Evolutionary conservation across 306 rosid species (phyloP), one percentile per base, ranked within the genome.

Genomic region (Prunus mume): DNA sequence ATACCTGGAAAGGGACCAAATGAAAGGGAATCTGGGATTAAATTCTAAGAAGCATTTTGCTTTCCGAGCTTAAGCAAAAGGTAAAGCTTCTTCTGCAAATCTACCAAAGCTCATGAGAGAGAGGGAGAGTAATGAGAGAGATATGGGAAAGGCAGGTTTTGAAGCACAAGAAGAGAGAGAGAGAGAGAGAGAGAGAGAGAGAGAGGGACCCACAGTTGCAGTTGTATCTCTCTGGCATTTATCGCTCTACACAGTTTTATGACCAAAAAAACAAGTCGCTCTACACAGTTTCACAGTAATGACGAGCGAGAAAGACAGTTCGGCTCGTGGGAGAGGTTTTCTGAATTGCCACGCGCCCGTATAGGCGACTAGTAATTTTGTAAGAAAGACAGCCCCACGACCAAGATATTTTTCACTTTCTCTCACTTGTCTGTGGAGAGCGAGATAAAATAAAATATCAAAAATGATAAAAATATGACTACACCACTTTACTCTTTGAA

Each of bases 1-100:
- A 81, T 87, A 83, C 89, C 93, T 79, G 81, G 84, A 86, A 72
- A 85, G 83, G 83, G 85, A 86, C 88, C 83, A 45, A 76, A 84
- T 74, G 84, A 89, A 79, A 92, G 84, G 78, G 87, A 90, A 85
- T 71, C 89, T 71, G 82, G 76, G 79, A 81, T 81, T 82, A 69
- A 81, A 81, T 86, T 76, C 78, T 54, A 82, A 78, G 87, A 79
- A 82, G 88, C 72, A 78, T 49, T 74, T 34, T 38, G 72, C 79
- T 85, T 88, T 91, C 75, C 61, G 85, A 73, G 86, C 72, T 72
- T 72, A 19, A 51, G 49, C 73, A 79, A 90, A 88, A 86, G 85
- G 58, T 74, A 76, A 67, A 83, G 85, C n/a, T 71, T 34, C 34
- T 32, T 30, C 75, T 70, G 73, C 72, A 76, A 82, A 84, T 71